Conservation (phyloP, 805 yeast species). For the Lachancea sp. region DNA sequence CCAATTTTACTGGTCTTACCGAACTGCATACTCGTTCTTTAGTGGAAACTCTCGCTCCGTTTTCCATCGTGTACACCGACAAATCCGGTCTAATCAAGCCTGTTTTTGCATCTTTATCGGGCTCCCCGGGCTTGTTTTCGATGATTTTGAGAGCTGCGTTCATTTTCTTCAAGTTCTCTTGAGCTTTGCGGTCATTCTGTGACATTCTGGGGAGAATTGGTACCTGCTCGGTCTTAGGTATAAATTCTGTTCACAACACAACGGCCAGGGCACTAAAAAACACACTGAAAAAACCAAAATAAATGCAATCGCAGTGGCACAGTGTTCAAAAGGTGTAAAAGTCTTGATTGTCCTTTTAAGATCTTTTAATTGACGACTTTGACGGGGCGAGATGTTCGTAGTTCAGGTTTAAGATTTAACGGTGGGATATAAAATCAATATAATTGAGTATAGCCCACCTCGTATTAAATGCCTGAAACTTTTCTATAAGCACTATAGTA, state of each 20-base stretch:
- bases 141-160: slow-evolving; percentile 61
- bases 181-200: slow-evolving; percentile 25
- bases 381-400: background rate
- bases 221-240: too few species aligned
- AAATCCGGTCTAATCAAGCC: slow-evolving; percentile 25
- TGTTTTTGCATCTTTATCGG: background rate
- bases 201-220: background rate
- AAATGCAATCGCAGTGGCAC: background rate
- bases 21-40: slow-evolving; percentile 42
- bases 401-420: background rate
- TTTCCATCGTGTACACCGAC: slow-evolving; percentile 42
- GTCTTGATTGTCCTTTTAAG: background rate
- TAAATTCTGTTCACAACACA: background rate
- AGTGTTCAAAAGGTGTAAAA: background rate
- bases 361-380: background rate
- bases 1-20: slow-evolving; percentile 63
- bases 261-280: background rate
- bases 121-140: slow-evolving; percentile 36
- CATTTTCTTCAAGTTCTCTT: slow-evolving; percentile 49
- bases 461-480: slow-evolving; percentile 5
- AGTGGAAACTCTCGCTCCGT: slow-evolving; percentile 45
- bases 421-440: background rate
- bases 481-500: background rate
- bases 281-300: background rate
- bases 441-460: background rate